These are phyloP conservation scores for Ophiostoma quercus DNA, from an alignment of 2,329 filamentous ascomycete genomes.

Conservation along the genomic window DNA sequence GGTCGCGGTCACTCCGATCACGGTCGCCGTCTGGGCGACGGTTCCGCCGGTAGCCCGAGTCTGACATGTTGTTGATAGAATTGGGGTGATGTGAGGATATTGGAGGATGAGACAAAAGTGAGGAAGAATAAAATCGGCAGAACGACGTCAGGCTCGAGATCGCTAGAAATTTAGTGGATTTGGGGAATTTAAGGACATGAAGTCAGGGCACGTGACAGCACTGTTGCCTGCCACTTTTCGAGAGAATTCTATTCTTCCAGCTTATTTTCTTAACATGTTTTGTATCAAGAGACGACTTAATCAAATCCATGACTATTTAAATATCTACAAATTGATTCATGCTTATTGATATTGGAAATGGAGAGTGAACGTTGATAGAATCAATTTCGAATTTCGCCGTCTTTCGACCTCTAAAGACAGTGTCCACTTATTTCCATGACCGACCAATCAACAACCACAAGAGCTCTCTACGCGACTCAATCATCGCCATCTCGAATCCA, in stretches of 20 bases:
- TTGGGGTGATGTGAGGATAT: neutral
- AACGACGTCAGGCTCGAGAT: conserved; percentile 9
- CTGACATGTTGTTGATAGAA: conserved; percentile 20
- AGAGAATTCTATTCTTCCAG: neutral
- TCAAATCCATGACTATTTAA: too few relatives aligned
- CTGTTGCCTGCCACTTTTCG: neutral
- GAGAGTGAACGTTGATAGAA: neutral
- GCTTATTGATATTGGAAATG: neutral
- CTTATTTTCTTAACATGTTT: neutral
- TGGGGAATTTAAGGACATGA: neutral
- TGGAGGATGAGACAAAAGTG: neutral
- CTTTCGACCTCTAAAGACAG: neutral
- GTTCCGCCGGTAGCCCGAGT: conserved; percentile 14
- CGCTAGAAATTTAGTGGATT: neutral
- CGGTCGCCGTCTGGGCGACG: neutral
- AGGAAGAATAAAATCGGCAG: neutral
- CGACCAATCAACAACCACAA: neutral
- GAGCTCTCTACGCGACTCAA: neutral
- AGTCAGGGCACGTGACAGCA: conserved; percentile 1
- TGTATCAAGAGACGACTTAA: neutral
- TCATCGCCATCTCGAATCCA: neutral
- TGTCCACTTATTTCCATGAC: neutral
- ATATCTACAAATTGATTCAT: neutral
- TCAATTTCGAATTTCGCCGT: neutral
- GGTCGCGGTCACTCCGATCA: conserved; percentile 18